Evolutionary conservation across 345 rosid species (phyloP).

Genomic region (Luvunga scandens): DNA sequence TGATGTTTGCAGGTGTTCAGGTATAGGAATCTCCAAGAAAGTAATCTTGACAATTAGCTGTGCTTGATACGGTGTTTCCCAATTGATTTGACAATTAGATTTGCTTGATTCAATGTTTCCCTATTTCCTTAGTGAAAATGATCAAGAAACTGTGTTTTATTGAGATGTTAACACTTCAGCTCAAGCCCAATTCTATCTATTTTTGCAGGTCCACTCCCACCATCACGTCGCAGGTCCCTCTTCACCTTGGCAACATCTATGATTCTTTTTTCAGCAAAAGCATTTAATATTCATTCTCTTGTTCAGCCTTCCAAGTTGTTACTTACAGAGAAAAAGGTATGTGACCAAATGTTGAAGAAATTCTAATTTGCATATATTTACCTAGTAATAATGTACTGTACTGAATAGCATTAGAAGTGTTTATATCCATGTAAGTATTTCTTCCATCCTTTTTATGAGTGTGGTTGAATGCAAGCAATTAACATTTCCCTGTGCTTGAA

Average conservation of each 20-base stretch:
- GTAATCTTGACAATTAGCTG: neutral
- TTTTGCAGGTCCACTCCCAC: slow-evolving; percentile 72
- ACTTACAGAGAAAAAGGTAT: slow-evolving; percentile 63
- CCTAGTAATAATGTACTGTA: neutral
- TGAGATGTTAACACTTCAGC: slow-evolving; percentile 4
- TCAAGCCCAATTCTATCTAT: neutral
- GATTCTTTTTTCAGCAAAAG: slow-evolving; percentile 85
- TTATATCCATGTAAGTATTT: neutral
- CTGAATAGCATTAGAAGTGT: neutral
- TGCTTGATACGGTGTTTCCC: slow-evolving; percentile 6
- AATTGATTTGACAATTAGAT: neutral
- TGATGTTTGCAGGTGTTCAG: neutral
- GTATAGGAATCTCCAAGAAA: neutral
- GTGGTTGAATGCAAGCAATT: neutral
- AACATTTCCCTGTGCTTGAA: slow-evolving; percentile 17
- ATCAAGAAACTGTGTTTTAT: neutral
- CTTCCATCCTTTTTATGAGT: neutral
- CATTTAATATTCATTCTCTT: slow-evolving; percentile 56
- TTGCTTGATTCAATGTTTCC: neutral
- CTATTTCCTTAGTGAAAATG: neutral
- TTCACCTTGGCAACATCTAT: slow-evolving; percentile 79
- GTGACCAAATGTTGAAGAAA: slow-evolving; percentile 8
- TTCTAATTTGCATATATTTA: neutral
- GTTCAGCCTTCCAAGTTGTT: slow-evolving; percentile 46
- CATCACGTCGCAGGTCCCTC: slow-evolving; percentile 81